Percentiles rank a stretch among this genome's conserved stretches.
phyloP scores from a whole-genome alignment of 2,329 filamentous ascomycete genomes.

The Ampelomyces quisqualis region DNA sequence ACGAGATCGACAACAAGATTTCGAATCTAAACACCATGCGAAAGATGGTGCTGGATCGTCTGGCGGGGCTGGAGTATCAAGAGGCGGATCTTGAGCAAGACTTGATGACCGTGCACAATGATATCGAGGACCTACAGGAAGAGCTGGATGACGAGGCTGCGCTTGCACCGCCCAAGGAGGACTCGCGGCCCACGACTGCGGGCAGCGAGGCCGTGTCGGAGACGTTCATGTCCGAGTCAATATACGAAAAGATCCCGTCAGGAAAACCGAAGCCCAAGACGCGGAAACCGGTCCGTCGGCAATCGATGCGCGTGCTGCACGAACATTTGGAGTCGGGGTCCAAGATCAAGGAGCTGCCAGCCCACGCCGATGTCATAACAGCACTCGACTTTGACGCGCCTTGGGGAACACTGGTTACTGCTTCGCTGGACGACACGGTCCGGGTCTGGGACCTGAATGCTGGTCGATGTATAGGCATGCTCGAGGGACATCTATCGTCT shows the following conservation, averaged over 20 bases:
- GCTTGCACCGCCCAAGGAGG: conserved; percentile 45
- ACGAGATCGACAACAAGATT: conserved; percentile 96
- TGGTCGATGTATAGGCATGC: conserved; percentile 83
- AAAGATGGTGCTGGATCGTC: conserved; percentile 81
- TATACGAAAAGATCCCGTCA: conserved; percentile 85
- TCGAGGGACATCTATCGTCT: conserved; percentile 93
- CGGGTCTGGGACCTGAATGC: conserved; percentile 96
- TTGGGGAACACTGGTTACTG: conserved; percentile 91
- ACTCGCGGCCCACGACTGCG: conserved; percentile 45
- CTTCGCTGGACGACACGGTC: conserved; percentile 89
- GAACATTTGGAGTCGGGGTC: conserved; percentile 92
- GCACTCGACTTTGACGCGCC: conserved; percentile 96
- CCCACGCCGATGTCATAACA: conserved; percentile 84
- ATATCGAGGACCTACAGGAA: conserved; percentile 64
- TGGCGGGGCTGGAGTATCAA: conserved; percentile 85
- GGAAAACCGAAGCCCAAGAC: conserved; percentile 56
- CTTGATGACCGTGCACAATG: conserved; percentile 62
- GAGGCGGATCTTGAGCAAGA: conserved; percentile 89
- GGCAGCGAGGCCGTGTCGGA: conserved; percentile 55
- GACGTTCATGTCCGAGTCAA: conserved; percentile 94
- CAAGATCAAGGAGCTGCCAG: conserved; percentile 81
- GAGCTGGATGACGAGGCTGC: conserved; percentile 55
- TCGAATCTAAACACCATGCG: conserved; percentile 91
- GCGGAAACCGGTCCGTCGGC: conserved; percentile 62
- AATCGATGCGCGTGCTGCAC: conserved; percentile 92